Percentiles rank a stretch among this genome's conserved stretches.
Conservation (phyloP, 176 grass and related monocot genomes). For the Zea mays region DNA sequence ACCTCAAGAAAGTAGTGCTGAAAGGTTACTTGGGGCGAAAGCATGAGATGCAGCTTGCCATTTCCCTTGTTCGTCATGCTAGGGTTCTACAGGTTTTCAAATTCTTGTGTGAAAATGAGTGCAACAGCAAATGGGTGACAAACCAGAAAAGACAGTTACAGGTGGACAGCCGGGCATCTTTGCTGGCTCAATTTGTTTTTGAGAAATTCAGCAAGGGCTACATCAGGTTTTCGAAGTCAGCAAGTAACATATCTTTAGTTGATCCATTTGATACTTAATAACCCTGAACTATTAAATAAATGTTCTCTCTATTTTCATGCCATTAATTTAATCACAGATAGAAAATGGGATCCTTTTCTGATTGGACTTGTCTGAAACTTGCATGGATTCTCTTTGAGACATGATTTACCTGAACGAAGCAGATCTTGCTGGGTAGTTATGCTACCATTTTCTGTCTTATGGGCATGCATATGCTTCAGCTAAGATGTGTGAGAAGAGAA, state of each 20-base stretch:
- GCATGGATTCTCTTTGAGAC: not conserved
- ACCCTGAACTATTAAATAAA: not conserved
- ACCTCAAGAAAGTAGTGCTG: constrained; percentile 44
- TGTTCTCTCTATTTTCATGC: not conserved
- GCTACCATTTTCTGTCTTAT: not conserved
- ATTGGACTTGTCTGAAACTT: not conserved
- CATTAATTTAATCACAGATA: not conserved
- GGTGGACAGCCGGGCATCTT: constrained; percentile 28
- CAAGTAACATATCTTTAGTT: constrained; percentile 40
- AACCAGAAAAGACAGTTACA: constrained; percentile 16
- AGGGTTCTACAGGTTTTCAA: constrained; percentile 42
- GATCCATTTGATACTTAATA: constrained; percentile 40
- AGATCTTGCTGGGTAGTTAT: not conserved
- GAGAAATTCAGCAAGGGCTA: constrained; percentile 13
- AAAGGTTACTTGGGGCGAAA: constrained; percentile 34
- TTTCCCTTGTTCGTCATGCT: constrained; percentile 37
- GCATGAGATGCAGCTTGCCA: constrained; percentile 37
- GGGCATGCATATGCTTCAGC: not conserved
- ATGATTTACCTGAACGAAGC: not conserved
- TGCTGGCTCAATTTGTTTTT: constrained; percentile 38
- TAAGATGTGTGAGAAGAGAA: not conserved
- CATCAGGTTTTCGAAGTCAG: constrained; percentile 15
- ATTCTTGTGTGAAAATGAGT: constrained; percentile 39
- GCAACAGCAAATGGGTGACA: constrained; percentile 17
- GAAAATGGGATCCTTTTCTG: not conserved